A percentile compares a stretch with the other conserved stretches of the same genome.
Conservation (phyloP, 2,329 filamentous ascomycete genomes). For the Xylariaceae sp. region DNA sequence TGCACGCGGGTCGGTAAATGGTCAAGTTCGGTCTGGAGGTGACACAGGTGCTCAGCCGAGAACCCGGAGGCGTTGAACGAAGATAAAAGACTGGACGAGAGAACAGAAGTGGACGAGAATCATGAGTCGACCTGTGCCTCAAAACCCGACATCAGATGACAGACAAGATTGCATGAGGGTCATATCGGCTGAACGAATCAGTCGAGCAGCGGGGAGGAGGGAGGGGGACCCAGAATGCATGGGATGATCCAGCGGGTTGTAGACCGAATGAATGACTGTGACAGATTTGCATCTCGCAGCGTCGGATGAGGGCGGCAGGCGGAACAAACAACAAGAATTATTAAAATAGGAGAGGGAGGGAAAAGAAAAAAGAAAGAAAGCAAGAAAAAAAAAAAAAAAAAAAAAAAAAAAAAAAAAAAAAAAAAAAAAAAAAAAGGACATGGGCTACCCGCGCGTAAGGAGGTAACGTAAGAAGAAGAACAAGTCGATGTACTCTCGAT, state of each 20-base stretch:
- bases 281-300: constrained; percentile 29
- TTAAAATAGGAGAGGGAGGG: neutral
- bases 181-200: constrained; percentile 32
- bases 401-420: neutral
- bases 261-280: constrained; percentile 31
- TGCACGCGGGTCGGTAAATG: neutral
- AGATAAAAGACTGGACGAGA: constrained; percentile 8
- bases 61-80: constrained; percentile 19
- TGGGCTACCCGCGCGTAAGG: neutral
- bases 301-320: constrained; percentile 29
- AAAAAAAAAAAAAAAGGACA: neutral
- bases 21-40: constrained; percentile 7
- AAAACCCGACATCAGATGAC: constrained; percentile 28
- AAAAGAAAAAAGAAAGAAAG: neutral
- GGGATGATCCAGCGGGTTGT: constrained; percentile 29
- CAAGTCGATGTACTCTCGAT: neutral
- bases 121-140: constrained; percentile 20
- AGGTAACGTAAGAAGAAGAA: neutral
- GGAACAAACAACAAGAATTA: constrained; percentile 22
- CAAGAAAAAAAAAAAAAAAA: neutral
- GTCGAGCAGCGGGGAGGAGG: constrained; percentile 22
- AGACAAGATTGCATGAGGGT: constrained; percentile 29
- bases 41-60: constrained; percentile 26
- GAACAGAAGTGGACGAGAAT: constrained; percentile 23
- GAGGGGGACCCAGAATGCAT: constrained; percentile 20